Conservation (phyloP, 2,329 filamentous ascomycete species). For the Dendrostoma leiphaemia region DNA sequence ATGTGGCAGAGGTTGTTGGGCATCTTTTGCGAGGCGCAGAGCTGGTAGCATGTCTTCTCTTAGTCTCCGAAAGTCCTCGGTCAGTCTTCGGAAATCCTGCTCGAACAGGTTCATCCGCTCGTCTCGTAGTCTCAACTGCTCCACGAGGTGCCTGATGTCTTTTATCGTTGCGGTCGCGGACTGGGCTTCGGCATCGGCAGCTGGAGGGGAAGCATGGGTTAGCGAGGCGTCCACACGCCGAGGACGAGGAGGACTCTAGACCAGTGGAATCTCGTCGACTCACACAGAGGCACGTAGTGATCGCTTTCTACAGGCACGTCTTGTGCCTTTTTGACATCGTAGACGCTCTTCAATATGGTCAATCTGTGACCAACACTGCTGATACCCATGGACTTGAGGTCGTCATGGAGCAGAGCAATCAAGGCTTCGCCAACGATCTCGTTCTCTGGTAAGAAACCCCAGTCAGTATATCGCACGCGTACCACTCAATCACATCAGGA, state of each 20-base stretch:
- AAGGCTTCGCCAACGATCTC: constrained; percentile 91
- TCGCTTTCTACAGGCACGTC: constrained; percentile 88
- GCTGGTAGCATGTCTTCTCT: constrained; percentile 90
- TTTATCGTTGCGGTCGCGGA: constrained; percentile 87
- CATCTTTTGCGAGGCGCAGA: constrained; percentile 87
- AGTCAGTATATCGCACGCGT: too few species aligned
- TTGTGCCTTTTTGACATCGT: constrained; percentile 93
- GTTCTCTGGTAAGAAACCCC: constrained; percentile 63
- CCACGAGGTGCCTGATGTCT: constrained; percentile 87
- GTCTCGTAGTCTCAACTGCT: constrained; percentile 85
- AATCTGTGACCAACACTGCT: constrained; percentile 89
- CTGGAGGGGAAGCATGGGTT: constrained; percentile 46
- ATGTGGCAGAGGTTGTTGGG: constrained; percentile 78
- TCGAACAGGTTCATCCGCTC: constrained; percentile 84
- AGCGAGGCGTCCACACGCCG: constrained; percentile 10
- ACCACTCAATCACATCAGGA: too few species aligned
- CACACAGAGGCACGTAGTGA: constrained; percentile 91
- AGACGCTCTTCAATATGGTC: constrained; percentile 92
- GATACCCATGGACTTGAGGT: constrained; percentile 93
- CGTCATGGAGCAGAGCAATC: constrained; percentile 84
- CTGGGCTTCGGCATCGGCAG: constrained; percentile 83
- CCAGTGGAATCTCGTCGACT: constrained; percentile 32
- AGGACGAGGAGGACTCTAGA: too few species aligned
- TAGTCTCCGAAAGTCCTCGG: constrained; percentile 83
- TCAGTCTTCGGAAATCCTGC: constrained; percentile 76